A percentile compares a stretch with the other conserved stretches of the same genome.
phyloP scores from a whole-genome alignment of 805 yeast species.

The Yamadazyma scolyti region DNA sequence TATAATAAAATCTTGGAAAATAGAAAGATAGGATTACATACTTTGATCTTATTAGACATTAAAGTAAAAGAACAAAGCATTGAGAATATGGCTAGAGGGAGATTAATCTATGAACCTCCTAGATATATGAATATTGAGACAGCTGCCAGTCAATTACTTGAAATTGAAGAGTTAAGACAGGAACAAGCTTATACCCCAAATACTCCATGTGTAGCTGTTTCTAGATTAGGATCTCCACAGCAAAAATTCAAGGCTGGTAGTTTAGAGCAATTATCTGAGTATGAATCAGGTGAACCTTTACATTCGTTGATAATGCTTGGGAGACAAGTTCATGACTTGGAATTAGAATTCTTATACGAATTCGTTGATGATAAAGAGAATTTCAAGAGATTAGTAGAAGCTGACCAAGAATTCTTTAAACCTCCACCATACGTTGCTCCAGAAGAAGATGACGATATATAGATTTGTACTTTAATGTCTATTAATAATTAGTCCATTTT shows the following conservation, averaged over 20 bases:
- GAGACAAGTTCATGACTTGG: conserved; percentile 90
- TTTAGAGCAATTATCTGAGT: conserved; percentile 67
- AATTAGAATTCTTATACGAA: conserved; percentile 76
- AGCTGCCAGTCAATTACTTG: conserved; percentile 84
- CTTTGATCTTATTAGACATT: conserved; percentile 82
- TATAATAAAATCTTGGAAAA: conserved; percentile 87
- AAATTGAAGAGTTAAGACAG: conserved; percentile 74
- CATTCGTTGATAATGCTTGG: conserved; percentile 91
- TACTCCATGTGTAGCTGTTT: conserved; percentile 92
- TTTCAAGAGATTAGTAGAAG: conserved; percentile 44
- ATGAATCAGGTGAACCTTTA: conserved; percentile 91
- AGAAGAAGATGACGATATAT: conserved; percentile 17
- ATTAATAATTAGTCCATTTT: no score
- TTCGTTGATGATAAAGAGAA: conserved; percentile 61
- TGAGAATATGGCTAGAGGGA: conserved; percentile 90
- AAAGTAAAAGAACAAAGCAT: conserved; percentile 96
- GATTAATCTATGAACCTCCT: conserved; percentile 92
- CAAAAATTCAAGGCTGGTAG: conserved; percentile 87
- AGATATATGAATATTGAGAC: conserved; percentile 91
- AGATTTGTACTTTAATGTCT: conserved; percentile 1
- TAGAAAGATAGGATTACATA: conserved; percentile 86
- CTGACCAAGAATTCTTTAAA: conserved; percentile 67
- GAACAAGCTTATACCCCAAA: conserved; percentile 78
- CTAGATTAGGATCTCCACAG: conserved; percentile 82
- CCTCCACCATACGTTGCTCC: conserved; percentile 65